A percentile compares a stretch with the other conserved stretches of the same genome.
Evolutionary conservation across 164 flowering plant genomes (phyloP).

Genomic region (Kingdonia uniflora): DNA sequence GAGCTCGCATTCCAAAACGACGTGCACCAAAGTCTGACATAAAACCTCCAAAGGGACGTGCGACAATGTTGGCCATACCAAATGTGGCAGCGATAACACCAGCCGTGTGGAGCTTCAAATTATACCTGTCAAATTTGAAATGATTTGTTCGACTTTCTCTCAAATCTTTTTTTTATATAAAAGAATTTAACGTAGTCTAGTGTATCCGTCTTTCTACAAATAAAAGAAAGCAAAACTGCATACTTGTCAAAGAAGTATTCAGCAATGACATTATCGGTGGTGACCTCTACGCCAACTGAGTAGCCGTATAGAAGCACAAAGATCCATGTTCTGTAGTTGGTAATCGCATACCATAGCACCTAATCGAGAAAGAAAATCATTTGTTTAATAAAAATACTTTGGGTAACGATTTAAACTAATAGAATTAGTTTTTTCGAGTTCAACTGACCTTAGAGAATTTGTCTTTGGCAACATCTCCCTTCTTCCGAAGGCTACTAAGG

Average conservation of each 20-base stretch:
- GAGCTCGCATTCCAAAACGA: constrained; percentile 54
- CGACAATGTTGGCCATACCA: constrained; percentile 66
- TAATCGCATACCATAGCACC: constrained; percentile 58
- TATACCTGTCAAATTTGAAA: constrained; percentile 24
- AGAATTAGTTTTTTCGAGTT: no score
- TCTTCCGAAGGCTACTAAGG: constrained; percentile 42
- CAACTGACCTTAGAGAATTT: constrained; percentile 53
- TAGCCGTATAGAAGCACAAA: constrained; percentile 62
- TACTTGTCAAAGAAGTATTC: constrained; percentile 65
- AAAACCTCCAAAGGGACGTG: constrained; percentile 65
- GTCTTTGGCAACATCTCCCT: constrained; percentile 49
- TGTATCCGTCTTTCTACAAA: no score
- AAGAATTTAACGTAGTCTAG: no score
- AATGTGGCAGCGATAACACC: constrained; percentile 63
- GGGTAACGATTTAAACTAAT: no score
- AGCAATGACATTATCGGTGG: constrained; percentile 61
- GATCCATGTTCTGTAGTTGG: constrained; percentile 77
- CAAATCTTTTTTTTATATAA: no score
- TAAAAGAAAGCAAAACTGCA: not conserved
- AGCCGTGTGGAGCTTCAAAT: constrained; percentile 67
- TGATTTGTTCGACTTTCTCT: no score
- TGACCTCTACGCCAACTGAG: constrained; percentile 67
- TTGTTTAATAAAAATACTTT: no score
- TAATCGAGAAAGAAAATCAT: constrained; percentile 7
- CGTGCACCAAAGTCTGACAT: constrained; percentile 44